Evolutionary conservation across 1,284 basidiomycete genomes (phyloP), one percentile per base, ranked within the genome.

Genomic region (Cryptococcus sp.): DNA sequence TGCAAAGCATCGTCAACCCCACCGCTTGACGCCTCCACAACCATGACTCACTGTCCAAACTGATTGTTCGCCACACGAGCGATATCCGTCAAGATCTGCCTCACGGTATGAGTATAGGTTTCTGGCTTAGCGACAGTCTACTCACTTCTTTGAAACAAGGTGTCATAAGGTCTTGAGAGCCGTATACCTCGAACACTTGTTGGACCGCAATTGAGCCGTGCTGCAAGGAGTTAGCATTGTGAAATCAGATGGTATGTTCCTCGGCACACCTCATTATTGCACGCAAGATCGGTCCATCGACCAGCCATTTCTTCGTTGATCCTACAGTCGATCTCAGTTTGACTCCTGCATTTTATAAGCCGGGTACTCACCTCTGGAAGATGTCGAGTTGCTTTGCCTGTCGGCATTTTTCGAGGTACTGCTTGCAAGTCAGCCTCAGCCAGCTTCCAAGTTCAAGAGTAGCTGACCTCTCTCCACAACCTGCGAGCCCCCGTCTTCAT

Each of bases 161-260:
- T 15, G 71, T 65, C 57, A 71, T 74, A 13, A 76, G 51, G 3
- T 72, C 72, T 38, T 65, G 63, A 34, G 64, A 70, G 8, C 68
- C 73, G 56, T 68, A 76, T 6, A 73, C 69, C 57, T 76, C 74
- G 45, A 74, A 74, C 17, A 76, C 68, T 51, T 76, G 74, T 48
- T 76, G 74, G 22, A 73, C 72, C 1, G 74, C 73, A 47, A 76
- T 76, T 1, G 74, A 73, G 13, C 72, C 74, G 52, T 76, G 69
- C 74, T 76, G 41, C 0, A 1, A 40, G 29, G 19, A 19, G 37
- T 64, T 25, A 63, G 62, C 39, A 46, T 25, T 44, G 8, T 46
- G 37, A 20, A 19, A 23, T 5, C 26, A 19, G 3, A 34, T 13
- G 29, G 13, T 34, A 34, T 34, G 29, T 34, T 2, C 2, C 29